Evolutionary conservation across 257 asterid species (phyloP).

Genomic region (Penstemon newberryi): DNA sequence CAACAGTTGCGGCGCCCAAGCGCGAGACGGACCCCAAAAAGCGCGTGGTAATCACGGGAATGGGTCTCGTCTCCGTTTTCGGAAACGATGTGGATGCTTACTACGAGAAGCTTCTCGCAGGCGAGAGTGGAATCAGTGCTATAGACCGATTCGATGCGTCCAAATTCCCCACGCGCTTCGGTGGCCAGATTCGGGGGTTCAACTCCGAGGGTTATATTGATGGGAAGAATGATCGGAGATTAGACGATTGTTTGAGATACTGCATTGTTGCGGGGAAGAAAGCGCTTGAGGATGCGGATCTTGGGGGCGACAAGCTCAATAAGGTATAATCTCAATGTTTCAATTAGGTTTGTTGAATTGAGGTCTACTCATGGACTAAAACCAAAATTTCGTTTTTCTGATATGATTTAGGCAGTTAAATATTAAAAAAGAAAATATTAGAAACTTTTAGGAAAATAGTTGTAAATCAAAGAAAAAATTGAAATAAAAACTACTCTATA

Average conservation of each 20-base stretch:
- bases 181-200: constrained; percentile 60
- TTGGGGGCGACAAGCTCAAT: constrained; percentile 44
- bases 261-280: constrained; percentile 61
- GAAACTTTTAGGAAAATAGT: no score
- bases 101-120: constrained; percentile 26
- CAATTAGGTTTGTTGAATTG: no score
- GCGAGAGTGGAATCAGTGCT: constrained; percentile 21
- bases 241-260: constrained; percentile 54
- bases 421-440: no score
- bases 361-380: no score
- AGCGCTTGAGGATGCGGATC: constrained; percentile 56
- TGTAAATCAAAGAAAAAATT: no score
- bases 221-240: constrained; percentile 53
- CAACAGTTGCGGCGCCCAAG: constrained; percentile 35
- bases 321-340: constrained; percentile 27
- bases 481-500: no score
- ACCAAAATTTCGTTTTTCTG: no score
- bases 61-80: constrained; percentile 29
- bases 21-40: constrained; percentile 29
- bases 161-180: constrained; percentile 48
- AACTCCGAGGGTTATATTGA: constrained; percentile 51
- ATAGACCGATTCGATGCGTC: constrained; percentile 22
- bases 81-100: constrained; percentile 24
- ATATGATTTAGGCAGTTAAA: no score
- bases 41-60: constrained; percentile 29